phyloP scores from a whole-genome alignment of 768 basidiomycete genomes.

The Amanita brunnescens region DNA sequence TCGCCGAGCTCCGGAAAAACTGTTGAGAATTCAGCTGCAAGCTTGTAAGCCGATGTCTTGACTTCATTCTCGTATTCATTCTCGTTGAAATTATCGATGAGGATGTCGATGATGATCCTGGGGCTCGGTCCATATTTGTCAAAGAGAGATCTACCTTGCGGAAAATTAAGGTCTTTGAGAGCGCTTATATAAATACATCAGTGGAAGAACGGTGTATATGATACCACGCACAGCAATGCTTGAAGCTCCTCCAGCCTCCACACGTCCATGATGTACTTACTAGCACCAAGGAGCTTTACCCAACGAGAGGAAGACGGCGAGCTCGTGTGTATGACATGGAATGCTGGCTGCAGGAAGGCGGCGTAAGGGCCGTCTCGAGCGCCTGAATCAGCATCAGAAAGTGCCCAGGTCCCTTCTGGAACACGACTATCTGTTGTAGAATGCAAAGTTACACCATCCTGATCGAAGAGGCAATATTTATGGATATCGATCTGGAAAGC shows the following conservation, averaged over 20 bases:
- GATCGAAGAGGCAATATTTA: slow-evolving; percentile 3
- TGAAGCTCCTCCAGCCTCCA: slow-evolving; percentile 6
- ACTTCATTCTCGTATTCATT: slow-evolving; percentile 5
- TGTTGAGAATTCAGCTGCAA: background rate
- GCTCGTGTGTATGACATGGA: slow-evolving; percentile 7
- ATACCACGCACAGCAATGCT: slow-evolving; percentile 8
- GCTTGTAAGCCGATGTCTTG: slow-evolving; percentile 1
- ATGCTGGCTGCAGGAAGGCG: background rate
- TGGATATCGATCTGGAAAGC: slow-evolving; percentile 5
- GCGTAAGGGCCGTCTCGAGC: background rate
- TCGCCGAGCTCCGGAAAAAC: slow-evolving; percentile 3
- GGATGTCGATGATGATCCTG: slow-evolving; percentile 8
- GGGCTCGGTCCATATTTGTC: slow-evolving; percentile 8
- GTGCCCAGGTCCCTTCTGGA: background rate
- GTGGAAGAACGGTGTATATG: slow-evolving; percentile 4
- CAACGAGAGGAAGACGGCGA: slow-evolving; percentile 5
- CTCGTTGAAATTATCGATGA: slow-evolving; percentile 1
- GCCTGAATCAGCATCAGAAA: background rate
- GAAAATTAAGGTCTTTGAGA: slow-evolving; percentile 4
- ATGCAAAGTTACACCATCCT: background rate
- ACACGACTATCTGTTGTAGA: background rate
- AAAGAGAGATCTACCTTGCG: slow-evolving; percentile 8
- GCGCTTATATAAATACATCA: slow-evolving; percentile 7
- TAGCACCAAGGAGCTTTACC: slow-evolving; percentile 1
- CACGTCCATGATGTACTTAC: slow-evolving; percentile 9